phyloP scores from a whole-genome alignment of 139 green algal genomes.

The Chlamydomonas sp. region DNA sequence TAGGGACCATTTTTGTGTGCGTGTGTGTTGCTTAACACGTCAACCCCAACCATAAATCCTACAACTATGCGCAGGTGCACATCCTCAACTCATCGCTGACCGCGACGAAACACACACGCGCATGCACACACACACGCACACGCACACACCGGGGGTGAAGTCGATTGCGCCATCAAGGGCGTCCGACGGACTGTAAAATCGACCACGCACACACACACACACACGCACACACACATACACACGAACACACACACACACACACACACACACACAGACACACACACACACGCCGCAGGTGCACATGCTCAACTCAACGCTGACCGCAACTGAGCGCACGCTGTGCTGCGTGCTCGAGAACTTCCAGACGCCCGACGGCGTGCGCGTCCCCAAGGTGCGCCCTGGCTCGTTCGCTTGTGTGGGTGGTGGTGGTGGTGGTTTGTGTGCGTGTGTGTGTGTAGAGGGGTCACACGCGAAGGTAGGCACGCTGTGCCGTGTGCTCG shows the following conservation, averaged over 20 bases:
- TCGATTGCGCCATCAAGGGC: too few species aligned
- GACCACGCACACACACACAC: too few species aligned
- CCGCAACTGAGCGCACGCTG: constrained; percentile 92
- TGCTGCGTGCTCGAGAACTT: constrained; percentile 98
- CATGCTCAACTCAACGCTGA: constrained; percentile 96
- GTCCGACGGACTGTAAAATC: too few species aligned
- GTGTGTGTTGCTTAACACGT: too few species aligned
- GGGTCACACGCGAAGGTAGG: constrained; percentile 91
- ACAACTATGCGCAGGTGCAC: too few species aligned
- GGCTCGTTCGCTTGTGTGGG: too few species aligned
- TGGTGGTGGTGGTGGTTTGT: not conserved
- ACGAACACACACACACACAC: constrained; percentile 74
- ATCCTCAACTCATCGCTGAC: constrained; percentile 93
- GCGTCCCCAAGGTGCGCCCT: constrained; percentile 24
- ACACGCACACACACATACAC: too few species aligned
- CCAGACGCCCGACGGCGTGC: constrained; percentile 67
- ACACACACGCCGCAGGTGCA: too few species aligned
- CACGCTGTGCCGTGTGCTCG: constrained; percentile 95
- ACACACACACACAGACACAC: too few species aligned
- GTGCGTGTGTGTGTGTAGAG: not conserved
- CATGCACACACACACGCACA: constrained; percentile 39
- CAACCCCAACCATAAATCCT: too few species aligned
- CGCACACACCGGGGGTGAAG: constrained; percentile 46
- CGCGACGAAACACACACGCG: constrained; percentile 86
- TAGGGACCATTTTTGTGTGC: too few species aligned